Evolutionary conservation across 257 asterid genomes (phyloP).

Genomic region (Prunella vulgaris): DNA sequence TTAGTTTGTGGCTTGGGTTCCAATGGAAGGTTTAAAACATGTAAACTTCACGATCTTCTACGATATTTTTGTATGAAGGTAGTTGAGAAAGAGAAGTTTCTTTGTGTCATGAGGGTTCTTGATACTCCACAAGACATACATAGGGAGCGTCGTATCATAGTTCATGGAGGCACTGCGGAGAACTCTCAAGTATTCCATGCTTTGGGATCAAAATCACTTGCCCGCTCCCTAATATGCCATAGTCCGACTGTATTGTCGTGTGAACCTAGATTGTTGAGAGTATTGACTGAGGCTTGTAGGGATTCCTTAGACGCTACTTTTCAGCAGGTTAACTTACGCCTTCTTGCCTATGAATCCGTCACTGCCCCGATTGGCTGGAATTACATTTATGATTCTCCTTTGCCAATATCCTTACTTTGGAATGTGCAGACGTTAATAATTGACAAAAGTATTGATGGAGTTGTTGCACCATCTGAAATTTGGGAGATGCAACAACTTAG

Average conservation of each 20-base stretch:
- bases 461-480: slow-evolving; percentile 5
- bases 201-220: not conserved
- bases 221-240: slow-evolving; percentile 4
- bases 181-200: not conserved
- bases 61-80: not conserved
- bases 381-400: not conserved
- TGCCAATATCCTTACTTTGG: slow-evolving; percentile 15
- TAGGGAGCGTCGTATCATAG: not conserved
- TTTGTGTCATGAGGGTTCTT: not conserved
- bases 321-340: slow-evolving; percentile 1
- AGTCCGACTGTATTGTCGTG: not conserved
- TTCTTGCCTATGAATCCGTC: not conserved
- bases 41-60: slow-evolving; percentile 1
- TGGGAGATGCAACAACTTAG: slow-evolving; percentile 20
- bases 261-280: slow-evolving; percentile 3
- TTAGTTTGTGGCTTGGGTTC: not conserved
- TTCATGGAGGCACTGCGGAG: not conserved
- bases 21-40: not conserved
- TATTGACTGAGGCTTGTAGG: not conserved
- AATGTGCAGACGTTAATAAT: slow-evolving; percentile 11
- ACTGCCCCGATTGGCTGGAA: not conserved
- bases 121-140: not conserved
- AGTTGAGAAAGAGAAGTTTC: slow-evolving; percentile 7
- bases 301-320: not conserved
- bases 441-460: not conserved